Base-by-base conservation (phyloP, 495 filamentous ascomycete genomes). In the Neurospora cerealis region DNA sequence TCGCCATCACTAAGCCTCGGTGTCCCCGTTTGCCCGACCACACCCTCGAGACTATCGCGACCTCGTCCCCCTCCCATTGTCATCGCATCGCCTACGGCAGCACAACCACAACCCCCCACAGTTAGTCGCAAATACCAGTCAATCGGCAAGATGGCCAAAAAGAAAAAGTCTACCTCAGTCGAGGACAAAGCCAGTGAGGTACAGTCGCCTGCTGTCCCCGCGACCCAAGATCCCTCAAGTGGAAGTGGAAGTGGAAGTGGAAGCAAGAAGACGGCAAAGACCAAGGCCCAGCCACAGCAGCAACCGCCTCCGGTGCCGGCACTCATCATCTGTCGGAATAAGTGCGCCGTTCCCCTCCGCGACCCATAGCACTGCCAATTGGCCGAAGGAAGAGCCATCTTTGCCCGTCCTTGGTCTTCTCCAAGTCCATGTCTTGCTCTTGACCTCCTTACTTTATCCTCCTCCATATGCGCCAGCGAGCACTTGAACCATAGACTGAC, bases 251-350 rank as follows among this genome's bases (percentile, higher is more conserved):
- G 15, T 44, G 19, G 17, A 40, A 24, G 44, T 42, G 46, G 46
- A 40, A 15, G 70, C 46, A 75, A 77, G 54, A 74, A 74, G 70
- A 24, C 72, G 8, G n/a, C 70, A 46, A 73, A 74, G 46, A 39
- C 71, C 38, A 78, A 79, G 72, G 36, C 28, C 28, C 24, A 17
- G 54, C 54, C 54, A 5, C 54, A 62, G 32, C 54, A 66, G 13
- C 74, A 69, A 40, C 69, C 28, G 36, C 72, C 48, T 17, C 40
- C 70, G 7, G 42, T 73, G n/a, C 46, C 74, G 48, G 72, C 74
- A 48, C 69, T 76, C 32, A 74, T 76, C 24, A 76, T 76, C n/a
- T 76, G 74, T 44, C 72, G 74, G 19, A 76, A 76, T 54, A 76
- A 76, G 74, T 75, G 72, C 60, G 74, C 41, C 72, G 19, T 39